phyloP scores from a whole-genome alignment of 805 yeast genomes.

The Ogataea ganodermae region DNA sequence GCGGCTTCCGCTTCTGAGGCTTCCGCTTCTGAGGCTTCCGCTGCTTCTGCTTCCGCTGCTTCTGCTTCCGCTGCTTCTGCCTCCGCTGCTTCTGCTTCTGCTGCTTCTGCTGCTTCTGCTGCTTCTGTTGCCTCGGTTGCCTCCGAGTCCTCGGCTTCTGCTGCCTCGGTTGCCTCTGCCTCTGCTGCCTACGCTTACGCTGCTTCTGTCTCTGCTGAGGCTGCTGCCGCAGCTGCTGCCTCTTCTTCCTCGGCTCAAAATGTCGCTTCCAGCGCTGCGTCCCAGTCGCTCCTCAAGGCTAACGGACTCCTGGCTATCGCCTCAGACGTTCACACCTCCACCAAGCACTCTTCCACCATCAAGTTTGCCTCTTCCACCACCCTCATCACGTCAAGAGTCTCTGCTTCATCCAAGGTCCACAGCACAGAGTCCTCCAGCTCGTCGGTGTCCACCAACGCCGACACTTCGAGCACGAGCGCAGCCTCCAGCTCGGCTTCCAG shows the following conservation, averaged over 20 bases:
- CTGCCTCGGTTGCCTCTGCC: constrained; percentile 16
- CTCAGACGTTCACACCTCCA: constrained; percentile 27
- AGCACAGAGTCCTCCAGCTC: constrained; percentile 3
- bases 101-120: constrained; percentile 18
- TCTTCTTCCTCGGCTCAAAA: background rate
- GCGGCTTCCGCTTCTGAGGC: constrained; percentile 12
- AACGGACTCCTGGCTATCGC: constrained; percentile 25
- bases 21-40: constrained; percentile 17
- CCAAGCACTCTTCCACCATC: constrained; percentile 40
- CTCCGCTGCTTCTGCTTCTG: constrained; percentile 19
- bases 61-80: background rate
- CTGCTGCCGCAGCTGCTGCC: constrained; percentile 5
- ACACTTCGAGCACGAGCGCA: constrained; percentile 14
- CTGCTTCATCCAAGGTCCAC: constrained; percentile 3
- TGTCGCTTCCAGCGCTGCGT: background rate
- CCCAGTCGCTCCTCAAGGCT: constrained; percentile 13
- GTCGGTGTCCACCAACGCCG: constrained; percentile 12
- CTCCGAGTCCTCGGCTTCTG: constrained; percentile 30
- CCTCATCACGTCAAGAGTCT: constrained; percentile 9
- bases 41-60: background rate
- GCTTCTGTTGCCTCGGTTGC: constrained; percentile 13
- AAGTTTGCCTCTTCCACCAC: constrained; percentile 28
- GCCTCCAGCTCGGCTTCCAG: constrained; percentile 25
- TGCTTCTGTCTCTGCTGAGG: constrained; percentile 18
- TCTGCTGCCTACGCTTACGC: constrained; percentile 18